Conservation (phyloP, 1,284 basidiomycete genomes). For the Cutaneotrichosporon daszewskae region DNA sequence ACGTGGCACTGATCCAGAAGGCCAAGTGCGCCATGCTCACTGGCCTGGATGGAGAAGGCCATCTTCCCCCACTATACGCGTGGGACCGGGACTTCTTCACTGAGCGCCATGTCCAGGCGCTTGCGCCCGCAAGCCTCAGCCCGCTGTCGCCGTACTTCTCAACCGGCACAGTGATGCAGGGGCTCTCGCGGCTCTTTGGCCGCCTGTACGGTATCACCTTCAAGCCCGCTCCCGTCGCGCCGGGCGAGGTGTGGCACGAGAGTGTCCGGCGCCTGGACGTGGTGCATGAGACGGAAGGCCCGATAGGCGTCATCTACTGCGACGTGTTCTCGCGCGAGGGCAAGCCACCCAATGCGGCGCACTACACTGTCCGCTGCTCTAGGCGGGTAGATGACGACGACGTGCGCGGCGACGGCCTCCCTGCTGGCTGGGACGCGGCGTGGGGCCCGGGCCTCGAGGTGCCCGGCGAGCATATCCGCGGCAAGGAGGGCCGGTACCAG, state of each 20-base stretch:
- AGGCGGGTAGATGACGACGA: conserved; percentile 88
- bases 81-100: conserved; percentile 89
- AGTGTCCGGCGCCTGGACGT: conserved; percentile 90
- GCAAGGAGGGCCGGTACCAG: conserved; percentile 68
- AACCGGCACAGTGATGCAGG: conserved; percentile 79
- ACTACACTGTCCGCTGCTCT: conserved; percentile 95
- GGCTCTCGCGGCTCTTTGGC: conserved; percentile 74
- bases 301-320: conserved; percentile 90
- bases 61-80: conserved; percentile 56
- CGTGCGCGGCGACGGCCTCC: conserved; percentile 56
- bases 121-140: conserved; percentile 53
- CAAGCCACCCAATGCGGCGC: conserved; percentile 53
- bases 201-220: conserved; percentile 83
- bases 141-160: conserved; percentile 63
- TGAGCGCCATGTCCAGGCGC: conserved; percentile 31
- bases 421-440: conserved; percentile 34
- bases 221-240: conserved; percentile 56
- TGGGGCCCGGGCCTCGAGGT: conserved; percentile 40
- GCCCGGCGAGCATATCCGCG: conserved; percentile 40
- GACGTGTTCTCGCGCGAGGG: conserved; percentile 50
- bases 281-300: conserved; percentile 66
- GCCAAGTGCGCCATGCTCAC: conserved; percentile 67
- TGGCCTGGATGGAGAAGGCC: conserved; percentile 13
- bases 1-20: conserved; percentile 63
- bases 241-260: conserved; percentile 82